Conservation (phyloP, 371 early-diverging fungal species). For the Sanchytrium tribonematis region DNA sequence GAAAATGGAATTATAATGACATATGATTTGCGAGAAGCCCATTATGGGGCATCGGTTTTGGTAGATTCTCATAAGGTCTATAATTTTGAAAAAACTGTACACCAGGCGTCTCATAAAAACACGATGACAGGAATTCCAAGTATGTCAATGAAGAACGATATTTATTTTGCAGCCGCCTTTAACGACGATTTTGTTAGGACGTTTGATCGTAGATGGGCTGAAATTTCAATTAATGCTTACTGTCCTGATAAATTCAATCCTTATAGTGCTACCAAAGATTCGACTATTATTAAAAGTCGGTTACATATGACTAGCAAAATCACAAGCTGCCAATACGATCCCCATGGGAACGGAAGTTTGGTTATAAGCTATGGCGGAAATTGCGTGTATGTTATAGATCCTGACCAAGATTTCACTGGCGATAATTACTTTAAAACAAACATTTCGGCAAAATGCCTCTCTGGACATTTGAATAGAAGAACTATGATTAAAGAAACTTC, state of each 20-base stretch:
- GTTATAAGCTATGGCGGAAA: slow-evolving; percentile 31
- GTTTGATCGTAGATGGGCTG: not conserved
- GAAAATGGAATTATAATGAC: not conserved
- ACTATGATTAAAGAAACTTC: slow-evolving; percentile 44
- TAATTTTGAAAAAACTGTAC: not conserved
- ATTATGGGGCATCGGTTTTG: not conserved
- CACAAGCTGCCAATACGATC: slow-evolving; percentile 8
- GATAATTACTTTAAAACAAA: slow-evolving; percentile 2
- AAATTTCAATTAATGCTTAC: not conserved
- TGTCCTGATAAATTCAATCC: not conserved
- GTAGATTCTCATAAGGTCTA: not conserved
- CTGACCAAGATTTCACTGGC: slow-evolving; percentile 5
- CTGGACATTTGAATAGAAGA: slow-evolving; percentile 15
- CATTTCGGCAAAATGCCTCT: slow-evolving; percentile 4
- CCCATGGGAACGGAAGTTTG: slow-evolving; percentile 12
- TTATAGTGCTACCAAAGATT: not conserved
- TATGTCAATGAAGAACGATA: not conserved
- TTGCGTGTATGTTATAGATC: slow-evolving; percentile 23
- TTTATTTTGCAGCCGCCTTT: not conserved
- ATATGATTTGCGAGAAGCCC: not conserved
- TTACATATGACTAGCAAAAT: not conserved
- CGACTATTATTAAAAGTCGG: not conserved
- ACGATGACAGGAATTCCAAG: not conserved
- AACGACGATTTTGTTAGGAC: not conserved
- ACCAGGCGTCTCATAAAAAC: not conserved